phyloP scores from a whole-genome alignment of 140 eudicot genomes.

The Oenanthe javanica region DNA sequence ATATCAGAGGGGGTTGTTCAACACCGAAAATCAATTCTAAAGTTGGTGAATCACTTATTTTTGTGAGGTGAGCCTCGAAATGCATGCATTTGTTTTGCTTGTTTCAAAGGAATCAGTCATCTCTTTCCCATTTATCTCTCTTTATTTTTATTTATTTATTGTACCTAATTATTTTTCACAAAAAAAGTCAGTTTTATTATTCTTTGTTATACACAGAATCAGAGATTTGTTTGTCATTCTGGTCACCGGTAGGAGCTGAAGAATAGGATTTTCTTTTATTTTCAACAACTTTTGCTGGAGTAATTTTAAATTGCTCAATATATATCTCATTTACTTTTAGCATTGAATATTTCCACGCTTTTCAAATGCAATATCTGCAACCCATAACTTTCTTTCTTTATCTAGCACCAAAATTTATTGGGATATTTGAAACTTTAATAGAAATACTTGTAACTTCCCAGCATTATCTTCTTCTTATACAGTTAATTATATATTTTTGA shows the following conservation, averaged over 20 bases:
- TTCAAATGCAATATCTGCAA: background rate
- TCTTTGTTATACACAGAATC: background rate
- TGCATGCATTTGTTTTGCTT: background rate
- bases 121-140: background rate
- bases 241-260: slow-evolving; percentile 36
- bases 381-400: background rate
- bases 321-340: slow-evolving; percentile 12
- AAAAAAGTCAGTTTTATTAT: slow-evolving; percentile 11
- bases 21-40: slow-evolving; percentile 31
- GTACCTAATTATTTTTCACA: background rate
- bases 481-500: background rate
- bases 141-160: background rate
- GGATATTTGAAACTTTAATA: background rate
- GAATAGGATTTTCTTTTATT: slow-evolving; percentile 23
- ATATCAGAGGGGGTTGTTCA: slow-evolving; percentile 35
- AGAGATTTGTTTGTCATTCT: slow-evolving; percentile 23
- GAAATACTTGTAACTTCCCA: background rate
- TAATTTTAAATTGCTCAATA: slow-evolving; percentile 17
- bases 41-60: slow-evolving; percentile 12
- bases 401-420: background rate
- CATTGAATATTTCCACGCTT: slow-evolving; percentile 7
- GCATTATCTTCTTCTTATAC: background rate
- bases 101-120: slow-evolving; percentile 3
- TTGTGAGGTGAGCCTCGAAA: slow-evolving; percentile 8
- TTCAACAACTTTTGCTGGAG: background rate